Evolutionary conservation across 73 alveolate genomes (phyloP).

Genomic region (Paramecium primaurelia): DNA sequence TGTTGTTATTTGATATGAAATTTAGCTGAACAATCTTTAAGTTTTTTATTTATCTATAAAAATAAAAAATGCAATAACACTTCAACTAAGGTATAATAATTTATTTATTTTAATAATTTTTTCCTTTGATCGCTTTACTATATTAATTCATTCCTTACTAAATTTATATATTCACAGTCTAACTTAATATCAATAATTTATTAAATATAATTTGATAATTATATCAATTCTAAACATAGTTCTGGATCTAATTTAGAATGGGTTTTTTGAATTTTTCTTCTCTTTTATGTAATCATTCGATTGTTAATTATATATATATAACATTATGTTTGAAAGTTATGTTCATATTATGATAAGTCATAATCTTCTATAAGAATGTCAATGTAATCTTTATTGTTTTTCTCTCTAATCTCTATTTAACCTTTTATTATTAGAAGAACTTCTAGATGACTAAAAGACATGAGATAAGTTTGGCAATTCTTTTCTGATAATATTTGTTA

Average conservation of each 20-base stretch:
- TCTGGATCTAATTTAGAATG: not conserved
- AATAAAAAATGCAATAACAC: too few relatives aligned
- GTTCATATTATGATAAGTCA: not conserved
- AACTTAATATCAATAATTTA: not conserved
- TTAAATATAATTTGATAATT: not conserved
- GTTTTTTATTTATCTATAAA: slow-evolving; percentile 19
- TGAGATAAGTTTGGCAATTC: not conserved
- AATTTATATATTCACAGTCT: not conserved
- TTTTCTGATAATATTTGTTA: not conserved
- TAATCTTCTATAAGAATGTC: not conserved
- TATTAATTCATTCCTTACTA: not conserved
- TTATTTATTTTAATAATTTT: not conserved
- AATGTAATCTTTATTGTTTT: not conserved
- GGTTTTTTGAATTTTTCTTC: not conserved
- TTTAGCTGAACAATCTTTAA: not conserved
- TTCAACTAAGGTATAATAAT: too few relatives aligned
- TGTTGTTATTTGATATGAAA: not conserved
- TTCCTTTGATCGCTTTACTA: slow-evolving; percentile 37
- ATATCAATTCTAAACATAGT: not conserved
- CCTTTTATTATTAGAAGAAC: not conserved
- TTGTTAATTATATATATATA: not conserved
- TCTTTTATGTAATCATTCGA: not conserved
- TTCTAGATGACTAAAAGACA: not conserved
- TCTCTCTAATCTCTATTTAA: not conserved
- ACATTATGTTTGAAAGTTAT: too few relatives aligned